These are phyloP conservation scores for Tricholoma bakamatsutake DNA, from an alignment of 768 basidiomycete genomes.

Conservation along the genomic window DNA sequence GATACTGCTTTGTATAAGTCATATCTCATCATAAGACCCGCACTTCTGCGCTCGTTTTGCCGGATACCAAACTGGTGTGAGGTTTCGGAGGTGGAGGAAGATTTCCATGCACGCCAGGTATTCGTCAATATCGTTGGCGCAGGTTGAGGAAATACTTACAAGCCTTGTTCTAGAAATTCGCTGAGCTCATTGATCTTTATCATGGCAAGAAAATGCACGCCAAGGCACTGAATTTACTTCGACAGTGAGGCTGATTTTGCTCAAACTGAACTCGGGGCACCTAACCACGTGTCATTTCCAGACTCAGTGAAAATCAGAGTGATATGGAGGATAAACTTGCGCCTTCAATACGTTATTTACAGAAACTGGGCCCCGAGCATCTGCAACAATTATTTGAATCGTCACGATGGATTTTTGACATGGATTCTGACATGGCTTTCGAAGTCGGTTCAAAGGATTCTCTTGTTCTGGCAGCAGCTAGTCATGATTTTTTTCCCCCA, in stretches of 20 bases:
- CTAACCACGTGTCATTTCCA: slow-evolving; percentile 23
- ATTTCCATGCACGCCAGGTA: slow-evolving; percentile 75
- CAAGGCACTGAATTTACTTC: slow-evolving; percentile 79
- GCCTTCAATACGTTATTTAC: slow-evolving; percentile 86
- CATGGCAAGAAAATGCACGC: slow-evolving; percentile 94
- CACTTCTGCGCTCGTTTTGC: slow-evolving; percentile 80
- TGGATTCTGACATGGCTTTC: slow-evolving; percentile 67
- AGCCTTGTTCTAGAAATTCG: slow-evolving; percentile 62
- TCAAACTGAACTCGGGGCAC: not conserved
- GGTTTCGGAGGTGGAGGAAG: slow-evolving; percentile 88
- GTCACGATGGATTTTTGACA: slow-evolving; percentile 81
- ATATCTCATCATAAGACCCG: slow-evolving; percentile 77
- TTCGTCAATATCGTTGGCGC: not conserved
- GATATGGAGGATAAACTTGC: slow-evolving; percentile 74
- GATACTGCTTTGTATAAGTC: slow-evolving; percentile 95
- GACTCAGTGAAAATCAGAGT: slow-evolving; percentile 72
- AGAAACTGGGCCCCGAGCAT: slow-evolving; percentile 82
- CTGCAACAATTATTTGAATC: slow-evolving; percentile 76
- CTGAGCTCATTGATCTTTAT: slow-evolving; percentile 87
- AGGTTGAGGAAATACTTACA: not conserved
- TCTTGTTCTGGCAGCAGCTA: not conserved
- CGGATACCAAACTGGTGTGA: slow-evolving; percentile 96
- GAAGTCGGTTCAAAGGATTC: slow-evolving; percentile 40
- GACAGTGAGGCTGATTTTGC: slow-evolving; percentile 59
- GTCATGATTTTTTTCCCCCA: slow-evolving; percentile 22